Evolutionary conservation across 306 rosid species (phyloP).

Genomic region (Datisca glomerata): DNA sequence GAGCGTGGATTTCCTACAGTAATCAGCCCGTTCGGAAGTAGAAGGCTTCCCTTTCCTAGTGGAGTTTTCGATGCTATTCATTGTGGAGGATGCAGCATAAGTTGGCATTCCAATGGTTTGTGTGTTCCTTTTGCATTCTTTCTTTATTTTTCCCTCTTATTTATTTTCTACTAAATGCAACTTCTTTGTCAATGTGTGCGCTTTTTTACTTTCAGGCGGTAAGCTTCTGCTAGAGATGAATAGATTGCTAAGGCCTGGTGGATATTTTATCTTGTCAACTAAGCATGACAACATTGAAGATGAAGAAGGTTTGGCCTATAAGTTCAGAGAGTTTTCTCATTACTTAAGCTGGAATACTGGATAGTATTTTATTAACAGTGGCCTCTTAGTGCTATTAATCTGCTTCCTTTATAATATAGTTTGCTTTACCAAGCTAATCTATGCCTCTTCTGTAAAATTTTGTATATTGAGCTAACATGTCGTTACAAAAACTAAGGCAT

Average conservation of each 20-base stretch:
- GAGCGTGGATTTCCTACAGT: conserved; percentile 84
- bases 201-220: conserved; percentile 44
- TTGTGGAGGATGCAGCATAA: conserved; percentile 61
- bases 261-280: conserved; percentile 80
- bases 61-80: conserved; percentile 76
- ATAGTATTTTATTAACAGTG: no score
- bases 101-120: conserved; percentile 84
- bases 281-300: conserved; percentile 71
- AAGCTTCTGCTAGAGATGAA: conserved; percentile 89
- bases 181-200: no score
- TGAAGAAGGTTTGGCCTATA: conserved; percentile 64
- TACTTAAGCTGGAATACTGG: no score
- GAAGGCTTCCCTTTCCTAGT: conserved; percentile 94
- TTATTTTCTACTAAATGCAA: background rate
- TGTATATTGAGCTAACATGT: no score
- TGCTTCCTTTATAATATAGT: no score
- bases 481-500: no score
- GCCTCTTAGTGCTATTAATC: no score
- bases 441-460: no score
- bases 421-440: no score
- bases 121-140: conserved; percentile 2
- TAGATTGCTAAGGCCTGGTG: conserved; percentile 72
- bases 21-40: conserved; percentile 55
- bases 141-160: conserved; percentile 3
- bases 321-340: background rate